phyloP scores from a whole-genome alignment of 2,329 filamentous ascomycete species.

The Diaporthe eres region DNA sequence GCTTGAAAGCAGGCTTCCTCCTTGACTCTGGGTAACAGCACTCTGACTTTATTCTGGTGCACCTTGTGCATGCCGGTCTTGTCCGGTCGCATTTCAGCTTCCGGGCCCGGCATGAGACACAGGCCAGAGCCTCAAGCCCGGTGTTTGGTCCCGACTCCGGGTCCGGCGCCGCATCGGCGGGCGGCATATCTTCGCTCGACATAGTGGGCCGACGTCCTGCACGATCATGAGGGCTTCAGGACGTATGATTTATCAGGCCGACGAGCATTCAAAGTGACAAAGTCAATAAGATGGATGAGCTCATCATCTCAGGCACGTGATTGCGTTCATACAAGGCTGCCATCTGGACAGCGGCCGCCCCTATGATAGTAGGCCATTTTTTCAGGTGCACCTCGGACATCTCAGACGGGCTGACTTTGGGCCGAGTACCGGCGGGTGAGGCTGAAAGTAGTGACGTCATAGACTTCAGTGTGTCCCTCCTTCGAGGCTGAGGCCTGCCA shows the following conservation, averaged over 20 bases:
- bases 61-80: constrained; percentile 85
- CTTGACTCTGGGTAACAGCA: constrained; percentile 92
- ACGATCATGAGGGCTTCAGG: neutral
- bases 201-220: constrained; percentile 36
- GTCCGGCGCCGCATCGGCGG: constrained; percentile 37
- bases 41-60: constrained; percentile 79
- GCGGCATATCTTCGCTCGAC: constrained; percentile 41
- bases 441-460: constrained; percentile 35
- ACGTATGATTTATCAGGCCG: neutral
- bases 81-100: constrained; percentile 90
- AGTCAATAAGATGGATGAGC: neutral
- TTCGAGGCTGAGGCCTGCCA: neutral
- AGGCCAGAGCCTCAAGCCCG: constrained; percentile 73
- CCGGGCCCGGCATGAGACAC: constrained; percentile 84
- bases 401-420: constrained; percentile 44
- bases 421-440: constrained; percentile 42
- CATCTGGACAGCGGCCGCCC: neutral
- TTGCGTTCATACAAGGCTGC: neutral
- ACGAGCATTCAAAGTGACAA: neutral
- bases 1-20: constrained; percentile 89
- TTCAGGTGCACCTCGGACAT: constrained; percentile 41
- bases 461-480: neutral
- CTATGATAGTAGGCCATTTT: neutral
- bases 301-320: neutral
- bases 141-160: constrained; percentile 36